Base-by-base conservation (phyloP, 2,329 filamentous ascomycete species). In the Calonectria fujianensis region DNA sequence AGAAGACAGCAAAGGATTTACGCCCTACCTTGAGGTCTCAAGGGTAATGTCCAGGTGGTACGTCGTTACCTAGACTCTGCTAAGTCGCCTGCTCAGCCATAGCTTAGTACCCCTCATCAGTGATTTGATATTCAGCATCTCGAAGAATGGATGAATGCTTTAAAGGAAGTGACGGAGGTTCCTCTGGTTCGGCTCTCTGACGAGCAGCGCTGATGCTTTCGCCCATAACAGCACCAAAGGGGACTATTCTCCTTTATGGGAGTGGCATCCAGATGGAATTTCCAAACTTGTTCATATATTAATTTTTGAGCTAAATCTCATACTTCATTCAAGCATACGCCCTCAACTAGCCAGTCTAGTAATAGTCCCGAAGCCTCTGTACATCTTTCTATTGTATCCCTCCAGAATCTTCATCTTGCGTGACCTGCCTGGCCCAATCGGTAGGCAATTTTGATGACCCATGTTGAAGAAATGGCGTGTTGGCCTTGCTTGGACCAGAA, bases 211-310 rank as follows among this genome's bases (percentile, higher is more conserved):
- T 31, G 50, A 52, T 52, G 27, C 50, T 52, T 52, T 52, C 50
- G 50, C 51, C 29, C 51, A 54, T 32, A 54, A n/a, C 18, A 32
- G 51, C 51, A 54, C 51, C 27, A 54, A 54, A 54, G n/a, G 51
- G 51, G 51, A 54, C 29, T 54, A n/a, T 54, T 54, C 51, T 54
- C 14, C 51, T 54, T 32, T 32, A 54, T 54, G 32, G 18, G 9
- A 54, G 51, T 54, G 51, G 18, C 51, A 54, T 54, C 29, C 51
- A 54, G 51, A 54, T 54, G 51, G 20, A 54, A 54, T 32, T 54
- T 54, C 27, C 29, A 54, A 54, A 54, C 51, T 54, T 32, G 32
- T 54, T 54, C 51, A 54, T 54, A 32, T 54, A 54, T 54, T 52
- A 27, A 52, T 52, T 54, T 54, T 29, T 54, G 51, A 54, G 51